Evolutionary conservation across 352 stramenopile species (phyloP).

Genomic region (Aphanomyces invadans): DNA sequence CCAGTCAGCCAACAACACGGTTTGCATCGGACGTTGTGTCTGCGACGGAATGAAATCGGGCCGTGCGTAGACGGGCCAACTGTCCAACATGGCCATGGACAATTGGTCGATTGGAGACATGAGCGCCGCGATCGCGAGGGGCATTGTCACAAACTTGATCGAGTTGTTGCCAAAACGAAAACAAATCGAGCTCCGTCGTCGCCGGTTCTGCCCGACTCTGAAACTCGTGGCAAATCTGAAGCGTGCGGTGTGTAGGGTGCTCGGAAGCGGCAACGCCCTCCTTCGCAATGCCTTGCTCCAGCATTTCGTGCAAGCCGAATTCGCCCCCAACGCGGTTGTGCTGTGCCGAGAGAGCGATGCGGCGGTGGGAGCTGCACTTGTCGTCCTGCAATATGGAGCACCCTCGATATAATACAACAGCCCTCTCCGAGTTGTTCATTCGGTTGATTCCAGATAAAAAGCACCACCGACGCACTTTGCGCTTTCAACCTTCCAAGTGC

Average conservation of each 20-base stretch:
- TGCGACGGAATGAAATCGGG: too few species aligned
- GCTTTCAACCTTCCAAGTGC: too few species aligned
- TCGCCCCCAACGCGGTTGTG: background rate
- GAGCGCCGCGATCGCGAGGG: slow-evolving; percentile 50
- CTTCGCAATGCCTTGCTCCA: slow-evolving; percentile 57
- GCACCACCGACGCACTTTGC: too few species aligned
- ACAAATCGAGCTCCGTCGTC: slow-evolving; percentile 25
- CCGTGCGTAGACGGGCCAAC: slow-evolving; percentile 33
- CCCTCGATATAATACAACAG: too few species aligned
- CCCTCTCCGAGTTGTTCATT: too few species aligned
- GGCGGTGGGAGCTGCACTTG: background rate
- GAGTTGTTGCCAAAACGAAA: slow-evolving; percentile 51
- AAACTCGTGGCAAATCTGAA: slow-evolving; percentile 6
- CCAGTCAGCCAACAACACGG: background rate
- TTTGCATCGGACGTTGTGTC: too few species aligned
- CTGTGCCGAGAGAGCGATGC: background rate
- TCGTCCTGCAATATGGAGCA: background rate
- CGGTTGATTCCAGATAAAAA: too few species aligned
- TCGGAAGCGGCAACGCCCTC: slow-evolving; percentile 65
- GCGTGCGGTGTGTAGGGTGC: slow-evolving; percentile 35
- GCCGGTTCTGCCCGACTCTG: background rate
- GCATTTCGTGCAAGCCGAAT: slow-evolving; percentile 32
- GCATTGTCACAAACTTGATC: slow-evolving; percentile 65
- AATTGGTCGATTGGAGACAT: slow-evolving; percentile 72
- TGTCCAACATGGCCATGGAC: slow-evolving; percentile 43